phyloP scores from a whole-genome alignment of 805 yeast genomes.

The Danielia oregonensis region DNA sequence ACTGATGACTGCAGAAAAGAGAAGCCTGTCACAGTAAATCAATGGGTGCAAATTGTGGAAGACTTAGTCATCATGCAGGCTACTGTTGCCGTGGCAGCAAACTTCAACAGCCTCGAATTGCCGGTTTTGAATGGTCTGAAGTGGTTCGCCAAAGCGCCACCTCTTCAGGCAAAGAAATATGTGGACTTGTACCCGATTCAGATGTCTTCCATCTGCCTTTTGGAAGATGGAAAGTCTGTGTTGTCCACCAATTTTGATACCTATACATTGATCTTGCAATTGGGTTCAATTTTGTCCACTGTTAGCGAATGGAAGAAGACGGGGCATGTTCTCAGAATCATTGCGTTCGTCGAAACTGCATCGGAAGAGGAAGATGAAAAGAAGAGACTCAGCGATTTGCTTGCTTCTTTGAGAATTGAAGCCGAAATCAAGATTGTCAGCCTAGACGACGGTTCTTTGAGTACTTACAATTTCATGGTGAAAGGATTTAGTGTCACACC shows the following conservation, averaged over 20 bases:
- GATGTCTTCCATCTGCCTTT: slow-evolving; percentile 80
- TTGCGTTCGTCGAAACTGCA: slow-evolving; percentile 81
- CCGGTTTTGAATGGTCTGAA: slow-evolving; percentile 40
- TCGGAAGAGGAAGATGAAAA: slow-evolving; percentile 70
- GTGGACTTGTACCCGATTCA: slow-evolving; percentile 96
- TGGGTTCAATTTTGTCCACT: slow-evolving; percentile 89
- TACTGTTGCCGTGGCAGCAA: slow-evolving; percentile 91
- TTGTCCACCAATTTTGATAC: slow-evolving; percentile 93
- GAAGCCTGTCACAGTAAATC: slow-evolving; percentile 60
- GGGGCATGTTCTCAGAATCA: slow-evolving; percentile 65
- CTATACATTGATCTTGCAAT: slow-evolving; percentile 85
- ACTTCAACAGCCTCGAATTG: slow-evolving; percentile 64
- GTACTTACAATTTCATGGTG: slow-evolving; percentile 70
- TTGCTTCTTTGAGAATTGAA: slow-evolving; percentile 76
- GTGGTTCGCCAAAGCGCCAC: slow-evolving; percentile 10
- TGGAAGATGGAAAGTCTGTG: slow-evolving; percentile 63
- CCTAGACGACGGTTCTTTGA: slow-evolving; percentile 51
- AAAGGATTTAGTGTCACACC: slow-evolving; percentile 53
- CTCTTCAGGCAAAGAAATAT: slow-evolving; percentile 34
- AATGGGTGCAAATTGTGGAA: slow-evolving; percentile 92
- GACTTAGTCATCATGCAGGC: slow-evolving; percentile 85
- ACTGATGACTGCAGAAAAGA: slow-evolving; percentile 79
- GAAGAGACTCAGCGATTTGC: slow-evolving; percentile 54
- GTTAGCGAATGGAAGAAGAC: slow-evolving; percentile 90
- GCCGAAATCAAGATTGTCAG: slow-evolving; percentile 78